These are phyloP conservation scores for Tetrapisispora fleetii DNA, from an alignment of 805 yeast genomes.

Conservation along the genomic window DNA sequence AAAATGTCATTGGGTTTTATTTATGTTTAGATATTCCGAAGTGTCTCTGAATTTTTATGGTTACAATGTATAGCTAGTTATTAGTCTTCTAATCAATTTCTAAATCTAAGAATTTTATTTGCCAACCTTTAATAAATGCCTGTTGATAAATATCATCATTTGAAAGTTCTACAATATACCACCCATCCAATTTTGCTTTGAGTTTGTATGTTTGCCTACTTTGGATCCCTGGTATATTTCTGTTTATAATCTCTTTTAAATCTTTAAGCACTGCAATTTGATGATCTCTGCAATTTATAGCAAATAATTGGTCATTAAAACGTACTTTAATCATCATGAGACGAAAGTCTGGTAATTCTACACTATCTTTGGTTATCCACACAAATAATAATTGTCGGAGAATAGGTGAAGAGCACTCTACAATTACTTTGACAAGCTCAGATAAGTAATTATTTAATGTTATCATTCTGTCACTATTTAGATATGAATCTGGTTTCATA, in stretches of 20 bases:
- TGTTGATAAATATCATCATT: slow-evolving; percentile 10
- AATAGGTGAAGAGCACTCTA: not conserved
- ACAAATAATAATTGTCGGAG: slow-evolving; percentile 3
- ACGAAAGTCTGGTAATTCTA: not conserved
- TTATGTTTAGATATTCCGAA: not conserved
- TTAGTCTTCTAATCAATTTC: not conserved
- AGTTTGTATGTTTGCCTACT: not conserved
- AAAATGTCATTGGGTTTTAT: not conserved
- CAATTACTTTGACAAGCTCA: not conserved
- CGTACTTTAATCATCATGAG: slow-evolving; percentile 12
- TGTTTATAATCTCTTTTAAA: slow-evolving; percentile 3
- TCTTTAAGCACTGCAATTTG: slow-evolving; percentile 10
- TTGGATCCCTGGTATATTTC: not conserved
- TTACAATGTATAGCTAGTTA: not conserved
- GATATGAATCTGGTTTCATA: not conserved
- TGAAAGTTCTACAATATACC: slow-evolving; percentile 14
- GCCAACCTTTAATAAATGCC: slow-evolving; percentile 6
- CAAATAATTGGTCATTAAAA: slow-evolving; percentile 13
- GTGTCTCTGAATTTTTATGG: not conserved
- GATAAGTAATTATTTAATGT: not conserved
- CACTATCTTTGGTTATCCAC: not conserved
- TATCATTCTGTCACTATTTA: not conserved
- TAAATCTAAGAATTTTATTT: slow-evolving; percentile 7
- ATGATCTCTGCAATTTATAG: slow-evolving; percentile 9
- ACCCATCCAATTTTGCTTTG: slow-evolving; percentile 11